Percentiles rank a stretch among this genome's conserved stretches.
Evolutionary conservation across 306 rosid genomes (phyloP).

Genomic region (Echinosophora koreensis): DNA sequence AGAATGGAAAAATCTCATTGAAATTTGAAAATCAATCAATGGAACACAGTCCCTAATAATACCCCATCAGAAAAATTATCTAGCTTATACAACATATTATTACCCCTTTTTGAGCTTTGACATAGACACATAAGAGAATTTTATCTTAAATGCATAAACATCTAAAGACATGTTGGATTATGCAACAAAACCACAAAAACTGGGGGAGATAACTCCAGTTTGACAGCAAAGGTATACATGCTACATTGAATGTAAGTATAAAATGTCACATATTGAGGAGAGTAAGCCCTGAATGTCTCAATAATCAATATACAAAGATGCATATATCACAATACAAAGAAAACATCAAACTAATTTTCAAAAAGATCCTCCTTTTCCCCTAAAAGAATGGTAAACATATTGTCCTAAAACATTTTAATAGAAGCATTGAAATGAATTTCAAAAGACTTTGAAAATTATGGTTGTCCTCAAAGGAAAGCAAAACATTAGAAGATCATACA

Average conservation of each 20-base stretch:
- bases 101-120: conserved; percentile 20
- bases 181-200: not conserved
- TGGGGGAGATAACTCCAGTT: conserved; percentile 19
- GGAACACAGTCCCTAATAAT: conserved; percentile 19
- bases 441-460: conserved; percentile 6
- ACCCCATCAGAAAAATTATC: conserved; percentile 14
- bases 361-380: conserved; percentile 14
- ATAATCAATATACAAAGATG: conserved; percentile 22
- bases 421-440: not conserved
- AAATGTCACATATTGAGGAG: conserved; percentile 1
- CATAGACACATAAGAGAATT: not conserved
- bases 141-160: not conserved
- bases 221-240: conserved; percentile 12
- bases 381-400: not conserved
- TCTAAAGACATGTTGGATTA: not conserved
- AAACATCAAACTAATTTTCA: not conserved
- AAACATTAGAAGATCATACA: conserved; percentile 8
- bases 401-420: not conserved
- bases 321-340: not conserved
- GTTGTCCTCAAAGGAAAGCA: conserved; percentile 12
- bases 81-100: conserved; percentile 27
- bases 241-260: conserved; percentile 4
- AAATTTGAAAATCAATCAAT: not conserved
- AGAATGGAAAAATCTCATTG: not conserved
- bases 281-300: not conserved